Conservation (phyloP, 176 grass and related monocot species). For the Cymbopogon citratus region DNA sequence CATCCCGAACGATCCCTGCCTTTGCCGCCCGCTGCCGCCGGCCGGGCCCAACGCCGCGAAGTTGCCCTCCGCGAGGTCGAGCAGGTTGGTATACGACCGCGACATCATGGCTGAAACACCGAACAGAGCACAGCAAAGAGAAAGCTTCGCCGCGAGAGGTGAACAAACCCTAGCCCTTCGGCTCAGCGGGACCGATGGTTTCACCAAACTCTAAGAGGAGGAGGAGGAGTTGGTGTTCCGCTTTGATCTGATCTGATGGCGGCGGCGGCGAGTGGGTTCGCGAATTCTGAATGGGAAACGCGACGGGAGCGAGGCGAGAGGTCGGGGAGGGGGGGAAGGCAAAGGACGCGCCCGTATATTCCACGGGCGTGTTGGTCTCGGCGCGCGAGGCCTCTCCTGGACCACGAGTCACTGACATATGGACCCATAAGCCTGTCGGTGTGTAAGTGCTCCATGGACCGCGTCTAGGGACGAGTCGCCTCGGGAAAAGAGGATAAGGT, state of each 20-base stretch:
- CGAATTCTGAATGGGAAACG: conserved; percentile 21
- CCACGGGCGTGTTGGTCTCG: conserved; percentile 8
- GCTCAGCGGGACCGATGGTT: conserved; percentile 2
- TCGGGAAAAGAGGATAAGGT: conserved; percentile 54
- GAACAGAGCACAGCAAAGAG: background rate
- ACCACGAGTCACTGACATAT: background rate
- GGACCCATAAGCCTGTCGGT: background rate
- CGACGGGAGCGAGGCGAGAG: background rate
- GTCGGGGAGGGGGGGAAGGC: conserved; percentile 2
- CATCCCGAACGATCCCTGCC: conserved; percentile 54
- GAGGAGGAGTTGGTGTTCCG: background rate
- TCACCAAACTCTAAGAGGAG: conserved; percentile 14
- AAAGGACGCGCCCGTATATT: conserved; percentile 37
- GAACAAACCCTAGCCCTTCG: background rate
- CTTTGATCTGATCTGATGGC: conserved; percentile 48
- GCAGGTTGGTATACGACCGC: conserved; percentile 86
- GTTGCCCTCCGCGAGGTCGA: conserved; percentile 88
- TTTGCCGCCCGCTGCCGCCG: conserved; percentile 27
- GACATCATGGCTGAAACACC: conserved; percentile 80
- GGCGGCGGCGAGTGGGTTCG: conserved; percentile 27
- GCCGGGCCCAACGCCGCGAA: conserved; percentile 62
- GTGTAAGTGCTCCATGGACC: background rate
- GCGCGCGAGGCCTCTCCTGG: conserved; percentile 1
- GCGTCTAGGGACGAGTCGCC: background rate
- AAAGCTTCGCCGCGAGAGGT: conserved; percentile 18